A percentile compares a stretch with the other conserved stretches of the same genome.
phyloP scores from a whole-genome alignment of 1,284 basidiomycete species.

The Exsudoporus floridanus region DNA sequence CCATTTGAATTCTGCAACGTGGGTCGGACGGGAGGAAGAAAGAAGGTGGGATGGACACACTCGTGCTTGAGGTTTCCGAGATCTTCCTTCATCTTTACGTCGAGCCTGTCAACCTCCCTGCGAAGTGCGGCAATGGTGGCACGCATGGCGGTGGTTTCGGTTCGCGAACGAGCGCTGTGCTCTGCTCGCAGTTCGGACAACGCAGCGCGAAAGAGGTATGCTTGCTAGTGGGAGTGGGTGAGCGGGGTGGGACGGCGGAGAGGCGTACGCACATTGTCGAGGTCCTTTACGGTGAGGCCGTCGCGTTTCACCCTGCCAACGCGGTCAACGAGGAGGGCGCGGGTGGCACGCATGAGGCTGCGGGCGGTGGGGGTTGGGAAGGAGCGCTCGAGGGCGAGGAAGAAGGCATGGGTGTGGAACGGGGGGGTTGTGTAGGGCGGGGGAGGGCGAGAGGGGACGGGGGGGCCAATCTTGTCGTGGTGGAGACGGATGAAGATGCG shows the following conservation, averaged over 20 bases:
- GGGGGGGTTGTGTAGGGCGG: slow-evolving; percentile 49
- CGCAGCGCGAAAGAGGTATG: slow-evolving; percentile 94
- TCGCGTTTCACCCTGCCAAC: slow-evolving; percentile 73
- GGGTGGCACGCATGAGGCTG: slow-evolving; percentile 85
- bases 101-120: slow-evolving; percentile 85
- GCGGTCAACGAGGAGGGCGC: slow-evolving; percentile 76
- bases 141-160: slow-evolving; percentile 81
- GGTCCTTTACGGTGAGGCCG: slow-evolving; percentile 79
- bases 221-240: slow-evolving; percentile 60
- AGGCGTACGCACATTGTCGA: slow-evolving; percentile 77
- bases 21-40: slow-evolving; percentile 1
- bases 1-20: slow-evolving; percentile 81
- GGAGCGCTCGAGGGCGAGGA: slow-evolving; percentile 61
- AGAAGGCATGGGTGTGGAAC: slow-evolving; percentile 66
- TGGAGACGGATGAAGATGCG: slow-evolving; percentile 20
- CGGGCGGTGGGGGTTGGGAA: slow-evolving; percentile 71
- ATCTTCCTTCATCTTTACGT: slow-evolving; percentile 94
- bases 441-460: slow-evolving; percentile 11
- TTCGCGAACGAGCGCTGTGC: slow-evolving; percentile 79
- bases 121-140: slow-evolving; percentile 76
- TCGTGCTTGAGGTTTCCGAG: slow-evolving; percentile 89
- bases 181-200: slow-evolving; percentile 90
- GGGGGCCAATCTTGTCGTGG: slow-evolving; percentile 15
- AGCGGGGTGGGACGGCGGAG: background rate
- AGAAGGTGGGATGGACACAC: slow-evolving; percentile 45